Percentiles rank a stretch among this genome's conserved stretches.
phyloP scores from a whole-genome alignment of 352 stramenopile species.

The Peronospora destructor region DNA sequence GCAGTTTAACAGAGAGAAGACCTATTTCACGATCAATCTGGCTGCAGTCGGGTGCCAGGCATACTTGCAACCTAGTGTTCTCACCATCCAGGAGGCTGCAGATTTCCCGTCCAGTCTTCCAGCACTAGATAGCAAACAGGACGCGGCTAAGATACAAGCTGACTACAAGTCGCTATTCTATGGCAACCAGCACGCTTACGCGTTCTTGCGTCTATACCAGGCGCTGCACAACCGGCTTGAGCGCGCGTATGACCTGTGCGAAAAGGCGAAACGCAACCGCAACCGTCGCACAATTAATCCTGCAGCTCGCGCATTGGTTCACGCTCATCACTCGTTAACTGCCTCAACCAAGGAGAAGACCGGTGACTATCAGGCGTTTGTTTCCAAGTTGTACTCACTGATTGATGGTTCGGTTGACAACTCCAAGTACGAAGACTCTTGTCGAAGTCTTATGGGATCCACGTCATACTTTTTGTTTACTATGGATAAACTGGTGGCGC shows the following conservation, averaged over 20 bases:
- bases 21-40: constrained; percentile 61
- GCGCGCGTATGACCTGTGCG: constrained; percentile 72
- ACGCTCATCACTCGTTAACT: constrained; percentile 52
- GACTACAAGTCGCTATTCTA: constrained; percentile 57
- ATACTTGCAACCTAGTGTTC: constrained; percentile 66
- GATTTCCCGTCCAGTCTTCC: constrained; percentile 69
- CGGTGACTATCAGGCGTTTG: constrained; percentile 81
- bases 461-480: constrained; percentile 89
- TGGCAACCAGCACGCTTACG: constrained; percentile 81
- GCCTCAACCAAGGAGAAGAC: constrained; percentile 58
- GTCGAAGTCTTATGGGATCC: constrained; percentile 82
- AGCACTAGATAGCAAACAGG: constrained; percentile 51
- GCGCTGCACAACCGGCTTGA: constrained; percentile 82
- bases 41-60: constrained; percentile 46
- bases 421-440: constrained; percentile 86
- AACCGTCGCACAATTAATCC: constrained; percentile 85
- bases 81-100: constrained; percentile 68
- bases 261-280: constrained; percentile 81
- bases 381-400: constrained; percentile 82
- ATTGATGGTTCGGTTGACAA: constrained; percentile 84
- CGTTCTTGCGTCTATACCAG: constrained; percentile 86
- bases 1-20: constrained; percentile 59
- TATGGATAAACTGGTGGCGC: constrained; percentile 85
- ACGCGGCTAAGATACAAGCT: constrained; percentile 35
- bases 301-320: constrained; percentile 66